Conservation (phyloP, 371 early-diverging fungal species). For the Saksenaea vasiformis region DNA sequence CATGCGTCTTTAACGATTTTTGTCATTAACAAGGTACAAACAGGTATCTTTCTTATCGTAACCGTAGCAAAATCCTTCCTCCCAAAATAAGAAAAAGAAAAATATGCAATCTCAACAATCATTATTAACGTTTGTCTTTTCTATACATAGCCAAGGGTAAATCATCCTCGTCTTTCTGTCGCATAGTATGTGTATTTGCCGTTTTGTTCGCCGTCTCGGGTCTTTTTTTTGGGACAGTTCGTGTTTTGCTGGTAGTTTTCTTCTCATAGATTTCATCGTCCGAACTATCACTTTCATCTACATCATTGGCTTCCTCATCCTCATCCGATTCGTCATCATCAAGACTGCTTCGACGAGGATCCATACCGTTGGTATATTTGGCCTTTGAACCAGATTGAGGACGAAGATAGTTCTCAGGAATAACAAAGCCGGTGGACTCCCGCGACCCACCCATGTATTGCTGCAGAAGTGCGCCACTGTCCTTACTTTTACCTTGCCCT, state of each 20-base stretch:
- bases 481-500: neutral
- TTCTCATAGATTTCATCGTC: conserved; percentile 2
- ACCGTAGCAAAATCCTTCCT: neutral
- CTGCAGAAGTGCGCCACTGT: conserved; percentile 4
- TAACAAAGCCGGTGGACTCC: conserved; percentile 43
- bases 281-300: conserved; percentile 10
- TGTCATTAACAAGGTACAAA: neutral
- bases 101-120: neutral
- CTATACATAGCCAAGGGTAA: conserved; percentile 25
- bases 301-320: conserved; percentile 15
- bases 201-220: conserved; percentile 1
- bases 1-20: neutral
- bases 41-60: neutral
- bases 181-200: conserved; percentile 1
- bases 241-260: neutral
- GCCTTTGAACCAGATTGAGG: conserved; percentile 8
- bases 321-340: conserved; percentile 22
- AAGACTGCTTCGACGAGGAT: conserved; percentile 8
- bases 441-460: conserved; percentile 12
- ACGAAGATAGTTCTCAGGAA: conserved; percentile 44
- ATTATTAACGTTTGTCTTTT: conserved; percentile 12
- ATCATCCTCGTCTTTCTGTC: conserved; percentile 13
- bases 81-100: neutral
- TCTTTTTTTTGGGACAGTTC: neutral
- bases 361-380: neutral